Evolutionary conservation across 495 filamentous ascomycete genomes (phyloP).

Genomic region (Zalerion maritima): DNA sequence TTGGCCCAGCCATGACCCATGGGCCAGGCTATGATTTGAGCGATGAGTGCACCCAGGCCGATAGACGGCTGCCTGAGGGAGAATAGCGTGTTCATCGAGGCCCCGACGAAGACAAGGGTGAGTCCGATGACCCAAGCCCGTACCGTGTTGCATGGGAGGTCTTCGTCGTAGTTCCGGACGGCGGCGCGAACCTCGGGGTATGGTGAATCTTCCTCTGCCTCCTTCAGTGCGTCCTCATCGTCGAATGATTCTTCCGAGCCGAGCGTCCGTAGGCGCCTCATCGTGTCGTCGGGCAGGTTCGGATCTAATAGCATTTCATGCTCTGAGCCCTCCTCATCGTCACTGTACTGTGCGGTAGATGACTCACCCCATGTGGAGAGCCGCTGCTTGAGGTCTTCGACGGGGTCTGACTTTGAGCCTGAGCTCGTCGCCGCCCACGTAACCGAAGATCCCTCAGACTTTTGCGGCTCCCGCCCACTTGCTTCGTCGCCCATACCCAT

Average conservation of each 20-base stretch:
- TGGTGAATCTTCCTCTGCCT: slow-evolving; percentile 42
- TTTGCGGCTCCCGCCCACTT: slow-evolving; percentile 12
- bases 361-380: slow-evolving; percentile 20
- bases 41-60: slow-evolving; percentile 49
- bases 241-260: slow-evolving; percentile 15
- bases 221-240: slow-evolving; percentile 14
- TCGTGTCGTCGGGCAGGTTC: slow-evolving; percentile 29
- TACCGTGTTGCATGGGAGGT: slow-evolving; percentile 52
- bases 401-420: slow-evolving; percentile 14
- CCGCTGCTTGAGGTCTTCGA: slow-evolving; percentile 17
- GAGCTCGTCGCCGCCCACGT: slow-evolving; percentile 7
- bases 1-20: slow-evolving; percentile 42
- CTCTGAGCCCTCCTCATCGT: slow-evolving; percentile 26
- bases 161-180: slow-evolving; percentile 49
- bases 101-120: slow-evolving; percentile 47
- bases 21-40: slow-evolving; percentile 58
- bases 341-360: slow-evolving; percentile 8
- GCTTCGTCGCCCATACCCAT: slow-evolving; percentile 16
- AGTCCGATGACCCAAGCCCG: slow-evolving; percentile 62
- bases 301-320: slow-evolving; percentile 33
- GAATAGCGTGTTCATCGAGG: slow-evolving; percentile 56
- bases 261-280: slow-evolving; percentile 9
- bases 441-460: no score
- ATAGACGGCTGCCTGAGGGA: slow-evolving; percentile 52
- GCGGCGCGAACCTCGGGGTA: slow-evolving; percentile 56